Evolutionary conservation across 2,329 filamentous ascomycete genomes (phyloP), one percentile per base, ranked within the genome.

Genomic region (Penicillium sp.): DNA sequence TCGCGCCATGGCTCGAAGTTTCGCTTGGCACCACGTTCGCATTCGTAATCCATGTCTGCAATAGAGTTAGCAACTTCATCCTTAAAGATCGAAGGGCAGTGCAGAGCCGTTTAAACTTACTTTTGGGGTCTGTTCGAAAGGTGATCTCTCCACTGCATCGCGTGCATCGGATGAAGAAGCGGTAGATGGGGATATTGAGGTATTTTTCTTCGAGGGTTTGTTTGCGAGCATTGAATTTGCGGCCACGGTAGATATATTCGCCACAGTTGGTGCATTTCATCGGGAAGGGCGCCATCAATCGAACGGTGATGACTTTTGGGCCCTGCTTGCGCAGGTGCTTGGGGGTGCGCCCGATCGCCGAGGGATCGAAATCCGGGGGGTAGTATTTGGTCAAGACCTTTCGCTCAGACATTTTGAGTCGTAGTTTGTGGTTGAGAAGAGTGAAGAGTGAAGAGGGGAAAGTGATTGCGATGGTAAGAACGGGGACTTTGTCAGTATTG

Each of bases 211-310:
- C 89, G 0, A 91, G 91, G 0, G 90, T 96, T 70, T 97, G 92
- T 70, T 99, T 99, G 31, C 91, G 84, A 2, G 91, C 89, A 76
- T 97, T 97, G 82, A 97, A 97, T 69, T 97, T 97, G 56, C 92
- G 86, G 0, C 92, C 92, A 65, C 91, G 91, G 81, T 95, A 93
- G 68, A 96, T 94, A 78, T 88, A 96, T 75, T 95, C 90, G 67
- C 65, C 71, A 52, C 71, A 74, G 51, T 67, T 39, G 65, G 76
- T 86, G 71, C 90, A 92, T 69, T 87, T 87, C 86, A 92, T 91
- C 48, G 83, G 86, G 75, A 92, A 94, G 3, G 91, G 91, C 0
- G 90, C 88, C 91, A 97, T 97, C 29, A 97, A 81, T 40, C 92
- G 88, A 49, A 97, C 92, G 0, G 88, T 91, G 68, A 95, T 91